Evolutionary conservation across 768 basidiomycete species (phyloP).

Genomic region (Boletus eberwhitei): DNA sequence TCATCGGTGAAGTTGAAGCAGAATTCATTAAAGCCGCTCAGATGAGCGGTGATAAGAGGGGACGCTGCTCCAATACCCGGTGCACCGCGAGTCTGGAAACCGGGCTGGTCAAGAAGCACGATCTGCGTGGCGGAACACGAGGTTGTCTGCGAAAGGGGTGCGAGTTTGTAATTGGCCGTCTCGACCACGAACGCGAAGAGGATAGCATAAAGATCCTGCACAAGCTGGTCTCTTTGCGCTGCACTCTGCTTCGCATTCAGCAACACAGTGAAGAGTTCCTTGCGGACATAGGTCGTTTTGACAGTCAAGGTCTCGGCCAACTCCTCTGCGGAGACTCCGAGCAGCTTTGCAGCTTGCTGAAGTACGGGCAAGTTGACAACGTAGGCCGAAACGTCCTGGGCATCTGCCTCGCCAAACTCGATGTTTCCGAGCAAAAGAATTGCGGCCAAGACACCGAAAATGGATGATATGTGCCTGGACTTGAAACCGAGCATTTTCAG

Average conservation of each 20-base stretch:
- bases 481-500: slow-evolving; percentile 61
- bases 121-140: slow-evolving; percentile 45
- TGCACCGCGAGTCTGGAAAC: slow-evolving; percentile 53
- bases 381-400: slow-evolving; percentile 51
- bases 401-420: slow-evolving; percentile 53
- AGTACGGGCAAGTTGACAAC: slow-evolving; percentile 46
- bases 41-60: slow-evolving; percentile 53
- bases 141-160: slow-evolving; percentile 41
- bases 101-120: slow-evolving; percentile 52
- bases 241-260: slow-evolving; percentile 50
- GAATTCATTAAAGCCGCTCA: slow-evolving; percentile 61
- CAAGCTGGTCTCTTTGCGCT: slow-evolving; percentile 51
- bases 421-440: slow-evolving; percentile 59
- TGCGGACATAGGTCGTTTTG: slow-evolving; percentile 55
- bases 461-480: slow-evolving; percentile 51
- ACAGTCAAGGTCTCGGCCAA: slow-evolving; percentile 52
- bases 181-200: slow-evolving; percentile 63
- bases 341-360: slow-evolving; percentile 45
- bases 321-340: slow-evolving; percentile 54
- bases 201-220: slow-evolving; percentile 59
- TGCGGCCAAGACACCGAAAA: slow-evolving; percentile 50
- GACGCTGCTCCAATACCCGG: slow-evolving; percentile 38
- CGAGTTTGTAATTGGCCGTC: slow-evolving; percentile 56
- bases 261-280: slow-evolving; percentile 56
- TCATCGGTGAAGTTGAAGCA: slow-evolving; percentile 59